Percentiles rank a stretch among this genome's conserved stretches.
phyloP scores from a whole-genome alignment of 352 stramenopile genomes.

The Pelagophyceae sp. region DNA sequence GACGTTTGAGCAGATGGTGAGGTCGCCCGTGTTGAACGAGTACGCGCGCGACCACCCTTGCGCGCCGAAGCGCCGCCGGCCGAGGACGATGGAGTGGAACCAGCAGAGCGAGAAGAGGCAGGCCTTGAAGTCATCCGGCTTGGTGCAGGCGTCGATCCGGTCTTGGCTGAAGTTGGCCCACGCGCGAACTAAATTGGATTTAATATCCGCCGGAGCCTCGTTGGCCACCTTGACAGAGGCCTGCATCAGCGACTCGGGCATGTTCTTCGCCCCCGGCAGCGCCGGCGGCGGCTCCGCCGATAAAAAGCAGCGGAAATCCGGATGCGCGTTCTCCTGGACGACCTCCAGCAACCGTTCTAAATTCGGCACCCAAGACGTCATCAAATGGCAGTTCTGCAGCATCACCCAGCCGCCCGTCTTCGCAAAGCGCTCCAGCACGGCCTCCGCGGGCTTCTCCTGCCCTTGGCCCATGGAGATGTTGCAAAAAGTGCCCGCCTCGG shows the following conservation, averaged over 20 bases:
- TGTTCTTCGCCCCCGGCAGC: conserved; percentile 75
- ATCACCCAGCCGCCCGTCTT: conserved; percentile 79
- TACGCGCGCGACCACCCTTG: conserved; percentile 86
- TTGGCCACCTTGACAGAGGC: conserved; percentile 90
- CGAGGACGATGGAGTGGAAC: conserved; percentile 89
- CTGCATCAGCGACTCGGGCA: conserved; percentile 88
- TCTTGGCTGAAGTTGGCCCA: conserved; percentile 88
- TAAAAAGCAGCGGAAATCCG: conserved; percentile 90
- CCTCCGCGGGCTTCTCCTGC: conserved; percentile 79
- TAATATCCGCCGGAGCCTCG: conserved; percentile 85
- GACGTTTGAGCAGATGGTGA: conserved; percentile 87
- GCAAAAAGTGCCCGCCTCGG: conserved; percentile 86
- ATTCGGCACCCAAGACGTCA: conserved; percentile 80
- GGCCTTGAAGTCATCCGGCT: conserved; percentile 77
- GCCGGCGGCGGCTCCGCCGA: conserved; percentile 70
- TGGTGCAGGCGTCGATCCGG: conserved; percentile 48
- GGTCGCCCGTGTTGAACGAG: conserved; percentile 79
- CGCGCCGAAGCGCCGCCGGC: conserved; percentile 76
- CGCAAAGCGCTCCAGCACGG: conserved; percentile 66
- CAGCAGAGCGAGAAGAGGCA: conserved; percentile 87
- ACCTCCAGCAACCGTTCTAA: conserved; percentile 83
- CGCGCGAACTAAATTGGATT: conserved; percentile 80
- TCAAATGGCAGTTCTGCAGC: conserved; percentile 58
- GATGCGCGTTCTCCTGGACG: conserved; percentile 75
- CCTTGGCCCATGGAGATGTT: conserved; percentile 87